Evolutionary conservation across 2,329 filamentous ascomycete species (phyloP).

Genomic region (Colletotrichum kahawae): DNA sequence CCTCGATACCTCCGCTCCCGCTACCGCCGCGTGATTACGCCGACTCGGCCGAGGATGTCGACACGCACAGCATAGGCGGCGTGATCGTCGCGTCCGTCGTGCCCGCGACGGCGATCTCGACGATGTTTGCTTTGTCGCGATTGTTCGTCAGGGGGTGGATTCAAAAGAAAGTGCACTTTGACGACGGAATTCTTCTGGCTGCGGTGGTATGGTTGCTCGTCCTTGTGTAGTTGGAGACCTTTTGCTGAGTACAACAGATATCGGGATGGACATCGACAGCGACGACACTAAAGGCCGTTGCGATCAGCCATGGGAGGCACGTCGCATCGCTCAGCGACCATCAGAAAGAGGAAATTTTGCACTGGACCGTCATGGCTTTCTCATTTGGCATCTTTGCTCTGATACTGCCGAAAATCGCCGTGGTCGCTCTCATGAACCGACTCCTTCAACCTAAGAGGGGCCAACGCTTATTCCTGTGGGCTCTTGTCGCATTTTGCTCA

Average conservation of each 20-base stretch:
- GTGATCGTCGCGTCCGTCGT: slow-evolving; percentile 2
- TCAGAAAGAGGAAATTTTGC: slow-evolving; percentile 32
- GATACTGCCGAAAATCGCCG: slow-evolving; percentile 44
- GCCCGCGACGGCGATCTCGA: slow-evolving; percentile 1
- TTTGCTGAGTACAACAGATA: not conserved
- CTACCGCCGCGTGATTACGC: not conserved
- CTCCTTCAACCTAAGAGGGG: slow-evolving; percentile 39
- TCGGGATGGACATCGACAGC: slow-evolving; percentile 11
- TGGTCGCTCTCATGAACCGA: slow-evolving; percentile 40
- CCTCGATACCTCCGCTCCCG: not conserved
- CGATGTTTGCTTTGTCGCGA: slow-evolving; percentile 1
- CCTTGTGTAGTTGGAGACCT: too few relatives aligned
- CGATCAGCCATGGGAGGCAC: slow-evolving; percentile 44
- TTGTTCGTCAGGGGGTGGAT: slow-evolving; percentile 10
- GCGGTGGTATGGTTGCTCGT: not conserved
- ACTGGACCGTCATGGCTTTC: slow-evolving; percentile 42
- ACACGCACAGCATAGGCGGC: not conserved
- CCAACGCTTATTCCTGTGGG: slow-evolving; percentile 41
- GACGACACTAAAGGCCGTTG: slow-evolving; percentile 30
- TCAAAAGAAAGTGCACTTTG: slow-evolving; percentile 3
- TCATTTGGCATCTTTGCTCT: slow-evolving; percentile 42
- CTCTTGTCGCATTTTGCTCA: slow-evolving; percentile 32
- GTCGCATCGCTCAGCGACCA: slow-evolving; percentile 30
- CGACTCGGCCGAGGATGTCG: not conserved
- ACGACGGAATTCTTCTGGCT: slow-evolving; percentile 3